Evolutionary conservation across 495 filamentous ascomycete genomes (phyloP), one percentile per base, ranked within the genome.

Genomic region (Penicillium flavigenum): DNA sequence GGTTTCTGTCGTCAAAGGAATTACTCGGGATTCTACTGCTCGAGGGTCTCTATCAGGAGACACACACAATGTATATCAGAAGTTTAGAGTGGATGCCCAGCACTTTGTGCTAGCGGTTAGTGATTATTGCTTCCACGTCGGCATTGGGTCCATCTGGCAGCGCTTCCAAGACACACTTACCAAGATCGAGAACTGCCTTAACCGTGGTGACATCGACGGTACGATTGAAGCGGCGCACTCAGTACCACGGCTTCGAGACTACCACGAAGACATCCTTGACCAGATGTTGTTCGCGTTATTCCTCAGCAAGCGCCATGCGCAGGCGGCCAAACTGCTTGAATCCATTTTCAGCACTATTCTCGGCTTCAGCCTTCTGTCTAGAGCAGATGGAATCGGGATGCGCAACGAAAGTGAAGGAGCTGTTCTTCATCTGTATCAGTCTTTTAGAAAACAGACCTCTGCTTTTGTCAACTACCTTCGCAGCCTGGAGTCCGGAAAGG

Each of bases 201-300:
- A 83, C 32, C 67, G 72, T 31, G 70, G 77, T 11, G 73, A 77
- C 43, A 73, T 73, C 34, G 71, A 76, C 54, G 75, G 76, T 9
- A 74, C 74, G 4, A 75, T 80, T 26, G 73, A 84, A 58, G 84
- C 87, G 5, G 76, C 76, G 1, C 74, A 76, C 34, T 79, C 76
- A 0, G 75, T 95, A 0, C 82, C 85, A 16, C 71, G 78, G 31
- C 67, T 98, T 7, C 77, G 86, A 8, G 80, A 82, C n/a, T 81
- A 82, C 36, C 92, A 96, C 59, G 89, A 92, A 65, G 70, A 78
- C 9, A 79, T 86, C n/a, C 80, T 98, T 2, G 90, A 96, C 62
- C 76, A 81, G 31, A 90, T 96, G 54, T 81, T 96, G 74, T 85
- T 84, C 57, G 81, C 83, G 1, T 75, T 94, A 0, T 76, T 97